Conservation (phyloP, 164 flowering plant genomes). For the Paratinospora sagittata region DNA sequence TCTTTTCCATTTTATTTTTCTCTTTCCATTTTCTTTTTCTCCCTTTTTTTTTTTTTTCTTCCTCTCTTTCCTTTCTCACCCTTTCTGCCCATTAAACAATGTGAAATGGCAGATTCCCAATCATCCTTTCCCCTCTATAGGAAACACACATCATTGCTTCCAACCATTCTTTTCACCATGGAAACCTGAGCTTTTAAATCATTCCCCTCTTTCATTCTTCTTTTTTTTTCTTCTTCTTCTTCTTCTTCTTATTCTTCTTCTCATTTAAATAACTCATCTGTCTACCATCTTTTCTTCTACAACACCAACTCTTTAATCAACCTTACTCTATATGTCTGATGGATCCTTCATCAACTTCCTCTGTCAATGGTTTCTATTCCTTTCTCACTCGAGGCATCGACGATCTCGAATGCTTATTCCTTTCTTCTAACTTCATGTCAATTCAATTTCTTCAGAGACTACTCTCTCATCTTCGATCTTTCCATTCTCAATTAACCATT, state of each 20-base stretch:
- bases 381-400: conserved; percentile 75
- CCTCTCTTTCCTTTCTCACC: conserved; percentile 11
- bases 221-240: too few relatives aligned
- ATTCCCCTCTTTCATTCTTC: conserved; percentile 8
- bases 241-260: too few relatives aligned
- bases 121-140: conserved; percentile 91
- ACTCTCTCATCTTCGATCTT: conserved; percentile 69
- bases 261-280: conserved; percentile 28
- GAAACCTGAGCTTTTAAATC: conserved; percentile 53
- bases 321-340: conserved; percentile 16
- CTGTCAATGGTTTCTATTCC: conserved; percentile 86
- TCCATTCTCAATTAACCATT: conserved; percentile 68
- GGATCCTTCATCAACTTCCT: conserved; percentile 70
- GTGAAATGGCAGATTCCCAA: conserved; percentile 84
- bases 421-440: conserved; percentile 72
- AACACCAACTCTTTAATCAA: background rate
- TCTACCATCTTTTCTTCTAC: conserved; percentile 8
- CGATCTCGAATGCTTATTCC: conserved; percentile 64
- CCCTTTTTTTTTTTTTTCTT: conserved; percentile 9
- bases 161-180: conserved; percentile 65
- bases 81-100: conserved; percentile 53
- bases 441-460: conserved; percentile 77
- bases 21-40: too few relatives aligned
- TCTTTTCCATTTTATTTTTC: too few relatives aligned
- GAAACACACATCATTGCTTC: conserved; percentile 84